Evolutionary conservation across 805 yeast genomes (phyloP), one percentile per base, ranked within the genome.

Genomic region (Yarrowia sp.): DNA sequence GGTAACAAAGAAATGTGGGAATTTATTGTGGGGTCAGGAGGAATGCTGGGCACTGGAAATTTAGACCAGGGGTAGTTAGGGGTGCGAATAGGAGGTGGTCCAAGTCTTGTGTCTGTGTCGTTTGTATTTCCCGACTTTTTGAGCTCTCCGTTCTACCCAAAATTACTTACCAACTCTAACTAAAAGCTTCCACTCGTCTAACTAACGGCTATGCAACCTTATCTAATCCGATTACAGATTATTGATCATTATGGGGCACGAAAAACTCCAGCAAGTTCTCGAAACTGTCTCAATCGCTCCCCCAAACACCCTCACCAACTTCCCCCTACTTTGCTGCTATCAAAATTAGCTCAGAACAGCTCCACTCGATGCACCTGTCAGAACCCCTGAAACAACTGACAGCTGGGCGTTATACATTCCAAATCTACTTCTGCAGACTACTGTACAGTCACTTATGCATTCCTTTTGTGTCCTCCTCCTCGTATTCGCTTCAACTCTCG

Each of bases 171-270:
- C 38, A 50, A 34, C 56, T 36, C 30, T 47, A 47, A 30, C 38
- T 15, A 47, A 9, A 47, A 30, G 20, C 3, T 15, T 15, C 3
- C 30, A 12, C 14, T 3, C 15, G n/a, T 12, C n/a, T 19, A 34
- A 34, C 40, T 34, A 50, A 17, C 56, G 56, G 56, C 6, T 50
- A 50, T 50, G 56, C 56, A 50, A 34, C 42, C 42, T 34, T 50
- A 50, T 50, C 42, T 34, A 15, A 9, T 15, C 52, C 15, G 30
- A 13, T 43, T 44, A 20, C 12, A 19, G 49, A 44, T 44, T 44
- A 44, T 44, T 44, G 49, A 44, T 19, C 49, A 44, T 12, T 10
- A 6, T 10, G 38, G 10, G 38, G 13, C 3, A 3, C 13, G 38
- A 9, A 9, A 36, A 6, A 6, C 13, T 36, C 9, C 10, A 1